Percentiles rank a stretch among this genome's conserved stretches.
These are phyloP conservation scores for Rhytidhysteron rufulum DNA, from an alignment of 2,329 filamentous ascomycete genomes.

Conservation along the genomic window DNA sequence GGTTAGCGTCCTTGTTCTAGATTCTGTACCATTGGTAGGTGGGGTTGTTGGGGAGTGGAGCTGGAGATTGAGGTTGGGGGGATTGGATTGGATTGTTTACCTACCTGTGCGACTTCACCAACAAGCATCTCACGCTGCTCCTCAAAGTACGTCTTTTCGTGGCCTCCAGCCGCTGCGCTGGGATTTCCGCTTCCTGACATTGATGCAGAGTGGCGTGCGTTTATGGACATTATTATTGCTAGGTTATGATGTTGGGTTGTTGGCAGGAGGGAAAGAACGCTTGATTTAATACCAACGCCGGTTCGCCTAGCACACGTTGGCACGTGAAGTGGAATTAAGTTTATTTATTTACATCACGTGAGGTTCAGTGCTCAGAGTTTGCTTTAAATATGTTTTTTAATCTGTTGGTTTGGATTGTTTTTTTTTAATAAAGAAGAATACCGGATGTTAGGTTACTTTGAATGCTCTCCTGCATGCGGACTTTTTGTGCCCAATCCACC, in stretches of 20 bases:
- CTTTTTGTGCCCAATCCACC: too few relatives aligned
- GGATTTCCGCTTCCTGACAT: conserved; percentile 2
- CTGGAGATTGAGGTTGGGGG: conserved; percentile 1
- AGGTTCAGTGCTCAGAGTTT: too few relatives aligned
- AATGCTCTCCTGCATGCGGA: too few relatives aligned
- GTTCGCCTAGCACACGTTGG: background rate
- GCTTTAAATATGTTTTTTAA: too few relatives aligned
- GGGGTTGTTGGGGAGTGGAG: background rate
- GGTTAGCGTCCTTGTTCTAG: background rate
- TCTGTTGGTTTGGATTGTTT: too few relatives aligned
- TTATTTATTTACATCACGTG: too few relatives aligned
- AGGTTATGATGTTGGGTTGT: background rate
- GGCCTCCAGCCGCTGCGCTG: conserved; percentile 1
- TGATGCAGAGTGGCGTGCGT: background rate
- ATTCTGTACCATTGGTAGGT: background rate
- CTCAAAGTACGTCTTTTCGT: conserved; percentile 60
- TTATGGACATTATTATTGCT: conserved; percentile 1
- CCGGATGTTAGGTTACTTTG: too few relatives aligned
- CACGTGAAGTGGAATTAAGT: too few relatives aligned
- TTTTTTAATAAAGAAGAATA: too few relatives aligned
- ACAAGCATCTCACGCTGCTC: conserved; percentile 70
- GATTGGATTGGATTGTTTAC: conserved; percentile 45
- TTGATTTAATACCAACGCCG: background rate
- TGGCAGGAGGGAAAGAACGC: background rate
- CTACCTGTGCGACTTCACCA: conserved; percentile 69